These are phyloP conservation scores for Capronia epimyces DNA, from an alignment of 2,329 filamentous ascomycete species.

Conservation along the genomic window DNA sequence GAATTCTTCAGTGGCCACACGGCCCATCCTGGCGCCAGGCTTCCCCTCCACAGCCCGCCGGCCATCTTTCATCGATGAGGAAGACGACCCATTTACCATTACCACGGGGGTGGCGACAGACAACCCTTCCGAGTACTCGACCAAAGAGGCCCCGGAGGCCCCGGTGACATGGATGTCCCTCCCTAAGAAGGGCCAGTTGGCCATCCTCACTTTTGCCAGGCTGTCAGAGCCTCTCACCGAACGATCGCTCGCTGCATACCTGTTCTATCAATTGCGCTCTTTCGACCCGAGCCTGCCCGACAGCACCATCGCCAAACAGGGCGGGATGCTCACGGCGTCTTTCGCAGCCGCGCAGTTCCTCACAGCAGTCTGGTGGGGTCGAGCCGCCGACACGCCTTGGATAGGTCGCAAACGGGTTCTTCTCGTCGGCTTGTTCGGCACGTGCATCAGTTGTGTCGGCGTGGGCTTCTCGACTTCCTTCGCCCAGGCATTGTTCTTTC, in stretches of 20 bases:
- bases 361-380: slow-evolving; percentile 77
- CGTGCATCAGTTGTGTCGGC: slow-evolving; percentile 58
- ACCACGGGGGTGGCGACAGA: slow-evolving; percentile 10
- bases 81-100: slow-evolving; percentile 22
- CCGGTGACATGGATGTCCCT: slow-evolving; percentile 65
- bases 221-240: slow-evolving; percentile 78
- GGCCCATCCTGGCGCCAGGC: slow-evolving; percentile 6
- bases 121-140: neutral
- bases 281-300: slow-evolving; percentile 58
- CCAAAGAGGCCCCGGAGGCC: slow-evolving; percentile 43
- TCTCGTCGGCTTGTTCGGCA: slow-evolving; percentile 69
- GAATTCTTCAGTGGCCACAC: neutral
- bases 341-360: slow-evolving; percentile 79
- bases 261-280: slow-evolving; percentile 83
- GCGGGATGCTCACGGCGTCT: slow-evolving; percentile 68
- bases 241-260: slow-evolving; percentile 70
- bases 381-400: slow-evolving; percentile 58
- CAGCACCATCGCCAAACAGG: slow-evolving; percentile 66
- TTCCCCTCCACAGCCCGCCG: slow-evolving; percentile 18
- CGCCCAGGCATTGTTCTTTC: slow-evolving; percentile 57
- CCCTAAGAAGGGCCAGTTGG: slow-evolving; percentile 69
- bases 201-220: slow-evolving; percentile 70
- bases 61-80: slow-evolving; percentile 29
- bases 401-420: slow-evolving; percentile 73
- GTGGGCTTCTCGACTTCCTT: slow-evolving; percentile 66